Evolutionary conservation across 2,329 filamentous ascomycete species (phyloP).

Genomic region (Parastagonospora nodorum): DNA sequence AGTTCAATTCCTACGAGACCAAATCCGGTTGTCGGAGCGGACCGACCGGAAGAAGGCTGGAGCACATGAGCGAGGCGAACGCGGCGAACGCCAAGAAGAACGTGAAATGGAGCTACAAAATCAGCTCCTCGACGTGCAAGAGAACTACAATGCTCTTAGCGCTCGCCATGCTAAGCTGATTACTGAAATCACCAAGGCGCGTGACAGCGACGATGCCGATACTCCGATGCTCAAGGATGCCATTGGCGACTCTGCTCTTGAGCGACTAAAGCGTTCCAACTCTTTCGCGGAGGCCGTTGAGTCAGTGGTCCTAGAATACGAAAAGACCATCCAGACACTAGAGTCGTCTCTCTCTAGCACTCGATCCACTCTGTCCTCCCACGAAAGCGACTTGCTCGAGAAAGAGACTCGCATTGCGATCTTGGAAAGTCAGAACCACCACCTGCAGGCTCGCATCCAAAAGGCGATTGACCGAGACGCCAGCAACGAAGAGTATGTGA

Average conservation of each 20-base stretch:
- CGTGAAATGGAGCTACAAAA: slow-evolving; percentile 91
- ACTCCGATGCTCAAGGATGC: slow-evolving; percentile 65
- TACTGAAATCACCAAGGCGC: slow-evolving; percentile 85
- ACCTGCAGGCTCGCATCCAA: slow-evolving; percentile 87
- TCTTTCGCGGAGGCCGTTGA: slow-evolving; percentile 96
- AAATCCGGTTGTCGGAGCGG: slow-evolving; percentile 83
- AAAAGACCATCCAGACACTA: slow-evolving; percentile 94
- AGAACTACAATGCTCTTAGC: slow-evolving; percentile 91
- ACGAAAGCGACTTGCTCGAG: slow-evolving; percentile 85
- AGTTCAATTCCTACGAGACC: slow-evolving; percentile 89
- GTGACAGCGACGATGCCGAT: slow-evolving; percentile 65
- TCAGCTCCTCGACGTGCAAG: slow-evolving; percentile 87
- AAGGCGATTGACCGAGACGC: slow-evolving; percentile 91
- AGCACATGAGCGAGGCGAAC: slow-evolving; percentile 74
- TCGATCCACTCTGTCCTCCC: slow-evolving; percentile 77
- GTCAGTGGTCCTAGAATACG: slow-evolving; percentile 94
- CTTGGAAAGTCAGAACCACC: slow-evolving; percentile 86
- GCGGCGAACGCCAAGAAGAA: slow-evolving; percentile 78
- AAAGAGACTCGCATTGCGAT: slow-evolving; percentile 94
- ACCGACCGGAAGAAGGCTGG: slow-evolving; percentile 61
- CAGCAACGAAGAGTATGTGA: slow-evolving; percentile 90
- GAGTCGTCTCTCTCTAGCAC: slow-evolving; percentile 92
- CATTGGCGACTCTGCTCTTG: slow-evolving; percentile 77
- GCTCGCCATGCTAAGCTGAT: slow-evolving; percentile 95
- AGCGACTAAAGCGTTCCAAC: slow-evolving; percentile 90